Percentiles rank a stretch among this genome's conserved stretches.
Conservation (phyloP, 1,284 basidiomycete species). For the Leccinum pachyderme region DNA sequence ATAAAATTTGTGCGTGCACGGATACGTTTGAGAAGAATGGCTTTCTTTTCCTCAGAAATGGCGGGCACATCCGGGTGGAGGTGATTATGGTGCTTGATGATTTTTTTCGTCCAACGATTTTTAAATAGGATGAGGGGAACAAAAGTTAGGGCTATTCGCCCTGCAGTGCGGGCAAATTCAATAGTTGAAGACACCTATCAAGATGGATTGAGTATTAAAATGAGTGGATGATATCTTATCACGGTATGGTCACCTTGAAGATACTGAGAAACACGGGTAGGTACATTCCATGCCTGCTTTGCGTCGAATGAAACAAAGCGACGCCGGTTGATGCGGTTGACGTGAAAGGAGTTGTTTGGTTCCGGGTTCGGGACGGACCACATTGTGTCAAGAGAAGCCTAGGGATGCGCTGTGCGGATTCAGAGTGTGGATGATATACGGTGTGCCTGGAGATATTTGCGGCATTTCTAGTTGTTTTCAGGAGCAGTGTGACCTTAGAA, state of each 20-base stretch:
- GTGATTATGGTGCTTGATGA: constrained; percentile 51
- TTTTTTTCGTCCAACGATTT: constrained; percentile 49
- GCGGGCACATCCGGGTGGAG: constrained; percentile 43
- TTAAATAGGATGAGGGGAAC: constrained; percentile 62
- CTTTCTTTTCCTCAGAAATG: constrained; percentile 50
- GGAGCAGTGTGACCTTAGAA: background rate
- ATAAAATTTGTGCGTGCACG: constrained; percentile 49
- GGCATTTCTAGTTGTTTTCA: background rate
- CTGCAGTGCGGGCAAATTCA: constrained; percentile 61
- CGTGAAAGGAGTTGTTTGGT: background rate
- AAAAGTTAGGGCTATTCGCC: constrained; percentile 69
- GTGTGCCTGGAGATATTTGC: constrained; percentile 1
- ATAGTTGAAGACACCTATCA: constrained; percentile 55
- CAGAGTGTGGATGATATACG: background rate
- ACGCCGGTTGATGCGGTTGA: constrained; percentile 3
- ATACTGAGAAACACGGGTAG: constrained; percentile 41
- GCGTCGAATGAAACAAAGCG: constrained; percentile 45
- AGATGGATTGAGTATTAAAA: background rate
- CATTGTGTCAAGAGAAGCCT: constrained; percentile 7
- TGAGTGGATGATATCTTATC: background rate
- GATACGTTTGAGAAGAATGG: constrained; percentile 45
- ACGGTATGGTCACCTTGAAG: constrained; percentile 42
- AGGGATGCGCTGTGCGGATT: constrained; percentile 1
- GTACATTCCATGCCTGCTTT: constrained; percentile 30
- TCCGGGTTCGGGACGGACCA: background rate